Base-by-base conservation (phyloP, 2,329 filamentous ascomycete genomes). In the Beauveria sp. region DNA sequence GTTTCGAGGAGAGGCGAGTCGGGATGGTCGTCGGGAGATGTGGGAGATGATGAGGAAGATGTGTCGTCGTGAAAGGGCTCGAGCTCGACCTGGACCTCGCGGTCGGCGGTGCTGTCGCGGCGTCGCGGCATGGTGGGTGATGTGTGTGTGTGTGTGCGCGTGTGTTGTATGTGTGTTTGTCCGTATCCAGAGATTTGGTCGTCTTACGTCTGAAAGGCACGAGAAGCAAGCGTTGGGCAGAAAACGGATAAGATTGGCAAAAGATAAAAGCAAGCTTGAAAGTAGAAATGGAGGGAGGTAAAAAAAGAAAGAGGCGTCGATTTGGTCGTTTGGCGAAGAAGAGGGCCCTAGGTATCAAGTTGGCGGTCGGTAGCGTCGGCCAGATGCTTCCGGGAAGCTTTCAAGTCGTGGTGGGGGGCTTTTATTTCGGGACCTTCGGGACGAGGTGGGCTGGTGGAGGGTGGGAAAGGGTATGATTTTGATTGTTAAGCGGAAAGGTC, bases 1-100 rank as follows among this genome's bases (percentile, higher is more conserved):
- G 46, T 9, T 44, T 53, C 48, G 48, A 54, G 57, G 16, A 59
- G 57, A 47, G 57, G 57, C 4, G 48, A 59, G 48, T 59, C 57
- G 48, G 57, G 57, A 26, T 59, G 57, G 57, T 59, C 26, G 20
- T 18, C 3, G 44, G n/a, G 43, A 16, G 24, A n/a, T 26, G 46
- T 28, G 30, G 46, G 22, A 10, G 56, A 59, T 18, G 50, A 59
- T 40, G 57, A 30, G 37, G 40, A 51, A 5, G 30, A 34, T 34
- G 30, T 24, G 44, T 57, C 54, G 54, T 61, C 60, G 54, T 58
- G 60, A 37, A 56, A 62, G n/a, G 60, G 60, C 47, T 59, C 61
- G 16, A 62, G 61, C 40, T 62, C 61, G 34, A 62, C 16, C 14
- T 54, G 41, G 20, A 59, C 22, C 20, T 34, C 48, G 37, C 26